phyloP scores from a whole-genome alignment of 1,284 basidiomycete genomes.

The Pterulicium gracile region DNA sequence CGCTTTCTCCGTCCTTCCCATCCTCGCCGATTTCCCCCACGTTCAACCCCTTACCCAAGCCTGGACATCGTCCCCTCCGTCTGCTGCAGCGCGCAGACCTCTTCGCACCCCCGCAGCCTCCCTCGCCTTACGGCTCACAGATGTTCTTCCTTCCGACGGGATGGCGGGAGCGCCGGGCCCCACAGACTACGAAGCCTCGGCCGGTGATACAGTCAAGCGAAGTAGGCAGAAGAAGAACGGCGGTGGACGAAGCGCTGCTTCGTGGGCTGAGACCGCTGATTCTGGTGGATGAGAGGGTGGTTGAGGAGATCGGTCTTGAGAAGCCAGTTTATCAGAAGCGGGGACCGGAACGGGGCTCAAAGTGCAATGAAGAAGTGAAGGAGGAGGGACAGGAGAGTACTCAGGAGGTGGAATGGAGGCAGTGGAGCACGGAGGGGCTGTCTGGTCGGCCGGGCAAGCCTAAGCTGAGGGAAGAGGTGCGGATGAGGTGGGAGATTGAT shows the following conservation, averaged over 20 bases:
- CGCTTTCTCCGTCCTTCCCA: too few species aligned
- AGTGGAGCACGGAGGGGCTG: not conserved
- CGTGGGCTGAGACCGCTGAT: not conserved
- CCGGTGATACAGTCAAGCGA: too few species aligned
- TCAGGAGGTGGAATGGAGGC: not conserved
- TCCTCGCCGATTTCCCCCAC: too few species aligned
- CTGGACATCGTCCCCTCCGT: too few species aligned
- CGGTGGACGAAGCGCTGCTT: not conserved
- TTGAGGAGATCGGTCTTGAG: not conserved
- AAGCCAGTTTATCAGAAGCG: not conserved
- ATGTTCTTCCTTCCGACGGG: not conserved
- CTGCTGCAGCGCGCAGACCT: not conserved
- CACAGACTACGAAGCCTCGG: not conserved
- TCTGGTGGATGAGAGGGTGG: not conserved
- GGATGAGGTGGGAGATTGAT: not conserved
- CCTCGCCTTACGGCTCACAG: not conserved
- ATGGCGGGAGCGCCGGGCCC: not conserved
- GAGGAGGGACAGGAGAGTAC: too few species aligned
- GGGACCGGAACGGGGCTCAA: not conserved
- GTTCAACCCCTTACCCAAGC: too few species aligned
- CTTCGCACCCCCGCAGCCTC: not conserved
- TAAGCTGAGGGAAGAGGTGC: not conserved
- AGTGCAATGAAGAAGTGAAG: too few species aligned
- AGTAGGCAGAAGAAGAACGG: too few species aligned
- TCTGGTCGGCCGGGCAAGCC: not conserved